Evolutionary conservation across 805 yeast genomes (phyloP), one percentile per base, ranked within the genome.

Genomic region (Candida gorgasii): DNA sequence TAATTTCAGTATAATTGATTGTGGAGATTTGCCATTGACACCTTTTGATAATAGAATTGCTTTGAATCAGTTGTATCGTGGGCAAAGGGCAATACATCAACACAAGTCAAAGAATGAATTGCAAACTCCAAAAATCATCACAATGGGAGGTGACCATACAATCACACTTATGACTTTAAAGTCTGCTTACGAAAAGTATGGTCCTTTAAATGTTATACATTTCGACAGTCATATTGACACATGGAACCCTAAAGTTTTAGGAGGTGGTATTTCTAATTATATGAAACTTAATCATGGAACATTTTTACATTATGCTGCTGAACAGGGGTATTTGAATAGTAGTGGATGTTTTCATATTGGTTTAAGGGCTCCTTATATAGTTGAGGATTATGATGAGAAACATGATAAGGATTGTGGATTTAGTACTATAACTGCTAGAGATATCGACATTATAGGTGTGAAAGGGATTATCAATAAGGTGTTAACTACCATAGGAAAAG

Each of bases 211-310:
- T 4, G 80, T 79, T n/a, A 57, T 79, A 13, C 85, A 82, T 55
- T 82, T 82, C 48, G 88, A 82, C 55, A 72, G 84, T 18, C 89
- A 82, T 57, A 71, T 82, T 33, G 89, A 83, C 60, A 82, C 88
- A 2, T 82, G 87, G 84, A 72, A 75, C 49, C 89, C 89, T 4
- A 58, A 67, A 39, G 75, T 72, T 14, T 64, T 81, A 26, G 87
- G 87, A 8, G 88, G 87, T 3, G 83, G 79, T 5, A 59, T 81
- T 17, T 65, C 82, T 9, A 69, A 75, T 49, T 82, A 83, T 53
- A 77, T 80, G 63, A 63, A 69, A 18, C 57, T 79, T 43, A 83
- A 82, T 53, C 88, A 83, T 56, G 89, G 88, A 4, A 82, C 89
- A 0, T 82, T 81, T 48, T 63, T 83, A 33, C 87, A 82, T 57